phyloP scores from a whole-genome alignment of 1,284 basidiomycete genomes.

The Ustilago vetiveriae region DNA sequence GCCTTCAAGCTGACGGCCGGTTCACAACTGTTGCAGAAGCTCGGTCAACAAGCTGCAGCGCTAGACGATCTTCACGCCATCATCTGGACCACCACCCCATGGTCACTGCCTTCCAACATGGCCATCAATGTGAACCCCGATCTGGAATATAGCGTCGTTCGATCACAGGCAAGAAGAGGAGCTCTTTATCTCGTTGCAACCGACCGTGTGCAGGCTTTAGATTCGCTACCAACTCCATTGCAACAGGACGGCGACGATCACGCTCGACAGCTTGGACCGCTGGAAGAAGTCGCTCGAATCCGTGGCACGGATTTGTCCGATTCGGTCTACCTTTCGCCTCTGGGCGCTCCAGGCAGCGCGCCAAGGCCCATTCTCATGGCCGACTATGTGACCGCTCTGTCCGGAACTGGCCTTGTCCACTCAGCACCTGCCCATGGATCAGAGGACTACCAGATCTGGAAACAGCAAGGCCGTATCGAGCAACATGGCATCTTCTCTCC shows the following conservation, averaged over 20 bases:
- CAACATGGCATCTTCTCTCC: slow-evolving; percentile 56
- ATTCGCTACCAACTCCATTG: slow-evolving; percentile 15
- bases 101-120: slow-evolving; percentile 97
- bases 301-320: slow-evolving; percentile 71
- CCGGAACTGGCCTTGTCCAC: slow-evolving; percentile 96
- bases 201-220: slow-evolving; percentile 72
- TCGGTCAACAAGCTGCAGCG: slow-evolving; percentile 54
- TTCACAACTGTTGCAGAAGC: slow-evolving; percentile 13
- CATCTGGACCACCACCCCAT: slow-evolving; percentile 99
- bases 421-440: slow-evolving; percentile 93
- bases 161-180: slow-evolving; percentile 57
- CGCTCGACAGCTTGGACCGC: too few relatives aligned
- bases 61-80: slow-evolving; percentile 72
- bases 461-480: slow-evolving; percentile 42
- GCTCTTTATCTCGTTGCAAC: slow-evolving; percentile 75
- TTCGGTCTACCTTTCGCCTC: slow-evolving; percentile 77
- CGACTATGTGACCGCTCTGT: slow-evolving; percentile 81
- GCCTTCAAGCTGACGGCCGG: slow-evolving; percentile 72
- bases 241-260: too few relatives aligned
- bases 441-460: slow-evolving; percentile 79
- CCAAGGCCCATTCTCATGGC: slow-evolving; percentile 70
- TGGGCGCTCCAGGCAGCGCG: slow-evolving; percentile 69
- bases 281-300: slow-evolving; percentile 37
- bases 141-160: slow-evolving; percentile 77
- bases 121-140: slow-evolving; percentile 84